A percentile compares a stretch with the other conserved stretches of the same genome.
These are phyloP conservation scores for Royoungia palumana DNA, from an alignment of 768 basidiomycete genomes.

Conservation along the genomic window DNA sequence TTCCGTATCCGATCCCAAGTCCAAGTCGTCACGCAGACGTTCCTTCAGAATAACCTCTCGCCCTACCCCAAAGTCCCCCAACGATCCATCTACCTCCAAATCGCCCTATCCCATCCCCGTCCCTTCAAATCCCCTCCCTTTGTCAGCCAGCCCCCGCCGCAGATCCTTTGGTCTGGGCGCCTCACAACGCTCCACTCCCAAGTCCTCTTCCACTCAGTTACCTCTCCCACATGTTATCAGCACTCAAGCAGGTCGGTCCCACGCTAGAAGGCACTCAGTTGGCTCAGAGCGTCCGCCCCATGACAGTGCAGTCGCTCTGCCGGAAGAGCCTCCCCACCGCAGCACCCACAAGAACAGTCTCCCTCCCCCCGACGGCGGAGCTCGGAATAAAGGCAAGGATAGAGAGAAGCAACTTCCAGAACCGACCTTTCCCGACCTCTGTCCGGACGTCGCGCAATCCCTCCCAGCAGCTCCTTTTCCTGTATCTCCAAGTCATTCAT, in stretches of 20 bases:
- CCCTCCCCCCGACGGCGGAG: constrained; percentile 9
- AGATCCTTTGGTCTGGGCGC: constrained; percentile 29
- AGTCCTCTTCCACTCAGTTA: constrained; percentile 26
- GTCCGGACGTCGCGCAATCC: constrained; percentile 19
- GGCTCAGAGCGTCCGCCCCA: constrained; percentile 31
- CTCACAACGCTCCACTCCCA: constrained; percentile 29
- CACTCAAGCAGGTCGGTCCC: constrained; percentile 14
- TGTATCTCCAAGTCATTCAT: constrained; percentile 12
- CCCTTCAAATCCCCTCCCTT: constrained; percentile 30
- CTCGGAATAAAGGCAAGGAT: constrained; percentile 28
- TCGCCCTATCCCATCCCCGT: constrained; percentile 23
- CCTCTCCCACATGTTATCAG: constrained; percentile 22
- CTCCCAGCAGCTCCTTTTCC: constrained; percentile 18
- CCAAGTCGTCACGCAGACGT: constrained; percentile 24
- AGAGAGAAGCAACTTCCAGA: constrained; percentile 9
- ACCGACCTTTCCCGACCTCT: constrained; percentile 6
- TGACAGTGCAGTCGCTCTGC: constrained; percentile 33
- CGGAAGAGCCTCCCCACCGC: constrained; percentile 22
- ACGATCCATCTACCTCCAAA: constrained; percentile 19
- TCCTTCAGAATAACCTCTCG: constrained; percentile 33
- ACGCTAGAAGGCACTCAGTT: constrained; percentile 28
- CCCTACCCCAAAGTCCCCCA: constrained; percentile 29
- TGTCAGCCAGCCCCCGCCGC: constrained; percentile 34
- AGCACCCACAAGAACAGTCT: constrained; percentile 9
- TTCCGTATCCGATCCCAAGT: constrained; percentile 12